Conservation (phyloP, 371 early-diverging fungal genomes). For the Syncephalastrum monosporum region DNA sequence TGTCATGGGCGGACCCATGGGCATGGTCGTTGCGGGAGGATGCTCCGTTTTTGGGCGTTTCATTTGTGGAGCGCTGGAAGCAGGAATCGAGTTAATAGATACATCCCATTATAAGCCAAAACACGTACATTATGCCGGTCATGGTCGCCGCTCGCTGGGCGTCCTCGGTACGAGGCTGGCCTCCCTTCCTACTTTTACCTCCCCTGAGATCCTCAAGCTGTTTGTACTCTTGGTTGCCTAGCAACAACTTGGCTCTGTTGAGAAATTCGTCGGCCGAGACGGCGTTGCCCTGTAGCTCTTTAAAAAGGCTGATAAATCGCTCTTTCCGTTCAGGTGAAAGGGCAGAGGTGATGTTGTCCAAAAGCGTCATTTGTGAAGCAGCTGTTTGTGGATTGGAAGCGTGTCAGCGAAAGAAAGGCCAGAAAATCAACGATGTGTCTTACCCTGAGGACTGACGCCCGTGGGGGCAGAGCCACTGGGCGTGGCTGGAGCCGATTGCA, state of each 20-base stretch:
- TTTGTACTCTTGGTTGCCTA: slow-evolving; percentile 45
- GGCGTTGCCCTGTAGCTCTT: slow-evolving; percentile 36
- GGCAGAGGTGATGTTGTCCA: slow-evolving; percentile 39
- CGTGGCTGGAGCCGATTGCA: neutral
- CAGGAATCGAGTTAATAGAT: neutral
- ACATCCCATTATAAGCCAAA: neutral
- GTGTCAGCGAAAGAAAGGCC: neutral
- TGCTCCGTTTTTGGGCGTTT: slow-evolving; percentile 26
- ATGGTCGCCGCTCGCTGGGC: slow-evolving; percentile 26
- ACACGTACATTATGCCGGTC: slow-evolving; percentile 31
- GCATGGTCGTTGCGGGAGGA: slow-evolving; percentile 28
- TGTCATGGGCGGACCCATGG: slow-evolving; percentile 20
- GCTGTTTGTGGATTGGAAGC: slow-evolving; percentile 1
- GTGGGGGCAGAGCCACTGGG: neutral
- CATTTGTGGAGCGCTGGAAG: slow-evolving; percentile 25
- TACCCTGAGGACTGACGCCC: neutral
- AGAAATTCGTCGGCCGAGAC: slow-evolving; percentile 40
- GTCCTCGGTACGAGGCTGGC: slow-evolving; percentile 27
- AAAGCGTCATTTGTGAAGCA: slow-evolving; percentile 26
- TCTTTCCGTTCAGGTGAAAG: slow-evolving; percentile 38
- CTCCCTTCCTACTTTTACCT: slow-evolving; percentile 6
- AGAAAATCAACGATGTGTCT: neutral
- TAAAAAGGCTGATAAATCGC: slow-evolving; percentile 36
- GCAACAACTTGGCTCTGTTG: slow-evolving; percentile 32
- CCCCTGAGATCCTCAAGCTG: slow-evolving; percentile 42